Evolutionary conservation across 441 rosid genomes (phyloP).

Genomic region (Hura crepitans): DNA sequence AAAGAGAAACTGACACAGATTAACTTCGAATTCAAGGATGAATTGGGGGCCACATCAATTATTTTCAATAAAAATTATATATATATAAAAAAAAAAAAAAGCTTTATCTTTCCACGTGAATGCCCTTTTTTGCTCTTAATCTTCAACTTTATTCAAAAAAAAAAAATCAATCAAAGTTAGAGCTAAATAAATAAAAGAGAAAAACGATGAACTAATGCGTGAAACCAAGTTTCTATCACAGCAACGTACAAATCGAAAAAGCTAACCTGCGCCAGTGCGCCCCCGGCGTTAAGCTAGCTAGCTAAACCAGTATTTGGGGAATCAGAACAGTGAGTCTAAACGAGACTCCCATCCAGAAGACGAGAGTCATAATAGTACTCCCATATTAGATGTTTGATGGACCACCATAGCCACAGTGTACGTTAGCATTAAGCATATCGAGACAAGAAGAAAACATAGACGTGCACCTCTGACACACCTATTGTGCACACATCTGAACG

Average conservation of each 20-base stretch:
- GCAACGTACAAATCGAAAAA: too few relatives aligned
- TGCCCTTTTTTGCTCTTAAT: conserved; percentile 10
- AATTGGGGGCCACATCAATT: conserved; percentile 8
- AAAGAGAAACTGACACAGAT: conserved; percentile 23
- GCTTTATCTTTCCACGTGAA: neutral
- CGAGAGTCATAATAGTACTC: neutral
- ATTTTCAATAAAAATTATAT: neutral
- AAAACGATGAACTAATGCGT: neutral
- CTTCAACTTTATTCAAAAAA: neutral
- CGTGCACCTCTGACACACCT: conserved; percentile 17
- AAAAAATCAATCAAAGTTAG: neutral
- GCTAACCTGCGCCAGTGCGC: conserved; percentile 18
- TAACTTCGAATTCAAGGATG: conserved; percentile 21
- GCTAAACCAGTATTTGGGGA: neutral
- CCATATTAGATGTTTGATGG: neutral
- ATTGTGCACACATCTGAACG: conserved; percentile 16
- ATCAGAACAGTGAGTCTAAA: neutral
- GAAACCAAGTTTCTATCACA: neutral
- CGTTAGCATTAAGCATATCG: conserved; percentile 2
- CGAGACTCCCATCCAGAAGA: conserved; percentile 2
- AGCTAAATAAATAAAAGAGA: neutral
- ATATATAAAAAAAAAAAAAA: neutral
- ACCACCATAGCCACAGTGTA: conserved; percentile 15
- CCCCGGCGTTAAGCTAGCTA: neutral
- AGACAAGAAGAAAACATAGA: neutral